Evolutionary conservation across 257 asterid species (phyloP).

Genomic region (Primulina eburnea): DNA sequence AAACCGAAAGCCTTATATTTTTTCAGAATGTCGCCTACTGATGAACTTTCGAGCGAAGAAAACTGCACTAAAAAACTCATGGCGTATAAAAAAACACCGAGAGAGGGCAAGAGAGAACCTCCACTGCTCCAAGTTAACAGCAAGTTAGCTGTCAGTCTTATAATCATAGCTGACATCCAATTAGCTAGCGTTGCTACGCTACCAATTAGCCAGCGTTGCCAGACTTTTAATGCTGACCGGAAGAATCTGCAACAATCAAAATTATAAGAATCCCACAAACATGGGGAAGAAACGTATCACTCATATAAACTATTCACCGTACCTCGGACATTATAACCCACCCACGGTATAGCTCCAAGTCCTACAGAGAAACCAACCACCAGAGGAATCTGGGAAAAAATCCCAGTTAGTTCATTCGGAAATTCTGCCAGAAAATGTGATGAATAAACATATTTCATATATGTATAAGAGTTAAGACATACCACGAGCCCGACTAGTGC

Average conservation of each 20-base stretch:
- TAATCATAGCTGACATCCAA: slow-evolving; percentile 73
- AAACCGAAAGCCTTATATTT: too few relatives aligned
- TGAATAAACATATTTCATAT: not conserved
- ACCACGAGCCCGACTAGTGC: slow-evolving; percentile 75
- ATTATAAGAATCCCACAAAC: not conserved
- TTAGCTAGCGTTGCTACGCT: slow-evolving; percentile 85
- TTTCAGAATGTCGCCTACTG: too few relatives aligned
- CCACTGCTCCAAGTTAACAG: slow-evolving; percentile 85
- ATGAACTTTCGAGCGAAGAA: not conserved
- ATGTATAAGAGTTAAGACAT: slow-evolving; percentile 22
- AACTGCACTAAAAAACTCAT: not conserved
- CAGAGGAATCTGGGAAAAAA: too few relatives aligned
- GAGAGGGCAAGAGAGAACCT: slow-evolving; percentile 50
- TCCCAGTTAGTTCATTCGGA: slow-evolving; percentile 10
- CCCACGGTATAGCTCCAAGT: slow-evolving; percentile 85
- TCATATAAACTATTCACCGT: slow-evolving; percentile 19
- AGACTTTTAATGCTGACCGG: slow-evolving; percentile 85
- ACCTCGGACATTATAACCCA: slow-evolving; percentile 97
- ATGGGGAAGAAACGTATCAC: not conserved
- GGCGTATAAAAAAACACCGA: not conserved
- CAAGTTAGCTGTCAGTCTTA: slow-evolving; percentile 78
- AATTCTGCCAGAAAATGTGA: slow-evolving; percentile 2
- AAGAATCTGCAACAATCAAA: slow-evolving; percentile 59
- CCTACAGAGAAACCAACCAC: slow-evolving; percentile 78
- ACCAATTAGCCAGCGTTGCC: too few relatives aligned